Conservation (phyloP, 2,329 filamentous ascomycete species). For the Aureobasidium mangrovei region DNA sequence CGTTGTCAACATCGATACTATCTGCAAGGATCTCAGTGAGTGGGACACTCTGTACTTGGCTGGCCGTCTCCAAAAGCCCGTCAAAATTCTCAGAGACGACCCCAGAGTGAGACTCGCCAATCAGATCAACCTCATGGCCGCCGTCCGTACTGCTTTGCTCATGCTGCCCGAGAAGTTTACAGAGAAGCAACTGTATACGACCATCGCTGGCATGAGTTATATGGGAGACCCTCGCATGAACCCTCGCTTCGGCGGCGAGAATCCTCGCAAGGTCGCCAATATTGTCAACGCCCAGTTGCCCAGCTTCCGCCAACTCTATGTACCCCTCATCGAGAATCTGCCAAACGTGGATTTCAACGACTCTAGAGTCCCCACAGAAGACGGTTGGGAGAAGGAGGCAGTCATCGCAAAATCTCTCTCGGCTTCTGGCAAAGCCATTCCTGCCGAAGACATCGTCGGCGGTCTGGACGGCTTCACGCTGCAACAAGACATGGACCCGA, state of each 20-base stretch:
- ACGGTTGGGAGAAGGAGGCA: conserved; percentile 30
- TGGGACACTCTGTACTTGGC: conserved; percentile 98
- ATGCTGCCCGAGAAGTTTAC: conserved; percentile 77
- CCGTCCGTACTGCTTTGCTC: conserved; percentile 79
- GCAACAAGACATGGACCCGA: conserved; percentile 83
- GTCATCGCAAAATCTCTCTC: conserved; percentile 22
- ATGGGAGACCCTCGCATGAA: conserved; percentile 94
- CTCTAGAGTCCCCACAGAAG: conserved; percentile 43
- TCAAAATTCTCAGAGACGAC: conserved; percentile 94
- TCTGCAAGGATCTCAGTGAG: conserved; percentile 74
- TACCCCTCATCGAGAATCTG: conserved; percentile 77
- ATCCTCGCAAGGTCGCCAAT: conserved; percentile 85
- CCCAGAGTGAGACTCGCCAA: conserved; percentile 87
- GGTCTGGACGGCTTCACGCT: conserved; percentile 59
- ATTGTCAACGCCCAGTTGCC: conserved; percentile 87
- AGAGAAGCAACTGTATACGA: conserved; percentile 79
- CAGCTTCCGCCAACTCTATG: conserved; percentile 86
- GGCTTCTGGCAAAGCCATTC: conserved; percentile 34
- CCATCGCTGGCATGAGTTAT: conserved; percentile 88
- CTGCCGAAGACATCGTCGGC: conserved; percentile 39
- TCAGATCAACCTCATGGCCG: conserved; percentile 89
- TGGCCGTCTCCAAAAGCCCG: conserved; percentile 89
- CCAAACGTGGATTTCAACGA: conserved; percentile 79
- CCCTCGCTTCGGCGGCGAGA: conserved; percentile 63
- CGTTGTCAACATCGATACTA: conserved; percentile 85